Evolutionary conservation across 2,329 filamentous ascomycete species (phyloP).

Genomic region (Penicillium brevicompactum): DNA sequence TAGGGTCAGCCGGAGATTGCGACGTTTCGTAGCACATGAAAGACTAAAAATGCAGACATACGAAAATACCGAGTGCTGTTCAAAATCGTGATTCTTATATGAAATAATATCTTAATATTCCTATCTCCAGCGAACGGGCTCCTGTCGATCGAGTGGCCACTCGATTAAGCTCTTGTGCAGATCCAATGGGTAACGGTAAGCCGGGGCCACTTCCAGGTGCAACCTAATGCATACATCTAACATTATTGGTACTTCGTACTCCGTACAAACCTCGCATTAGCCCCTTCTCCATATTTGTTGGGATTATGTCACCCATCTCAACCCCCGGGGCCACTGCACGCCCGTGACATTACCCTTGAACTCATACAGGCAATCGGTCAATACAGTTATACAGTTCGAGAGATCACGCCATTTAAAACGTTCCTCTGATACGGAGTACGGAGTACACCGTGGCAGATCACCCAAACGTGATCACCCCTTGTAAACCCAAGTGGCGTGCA

Average conservation of each 20-base stretch:
- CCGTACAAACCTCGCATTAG: too few relatives aligned
- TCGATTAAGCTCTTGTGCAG: slow-evolving; percentile 13
- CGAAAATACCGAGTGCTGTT: too few relatives aligned
- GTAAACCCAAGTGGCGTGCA: background rate
- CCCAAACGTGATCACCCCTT: too few relatives aligned
- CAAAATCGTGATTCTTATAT: background rate
- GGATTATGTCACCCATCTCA: background rate
- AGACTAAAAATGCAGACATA: background rate
- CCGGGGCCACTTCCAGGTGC: background rate
- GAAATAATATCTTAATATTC: background rate
- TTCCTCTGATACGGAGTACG: background rate
- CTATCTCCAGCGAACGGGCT: background rate
- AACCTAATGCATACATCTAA: background rate
- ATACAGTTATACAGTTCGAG: background rate
- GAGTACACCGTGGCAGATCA: too few relatives aligned
- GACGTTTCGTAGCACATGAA: background rate
- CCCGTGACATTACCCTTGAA: background rate
- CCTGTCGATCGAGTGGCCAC: slow-evolving; percentile 14
- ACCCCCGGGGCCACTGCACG: background rate
- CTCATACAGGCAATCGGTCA: slow-evolving; percentile 4
- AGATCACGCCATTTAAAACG: slow-evolving; percentile 7
- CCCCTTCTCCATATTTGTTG: background rate
- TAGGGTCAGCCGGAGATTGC: background rate
- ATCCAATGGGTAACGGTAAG: slow-evolving; percentile 8
- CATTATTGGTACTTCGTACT: background rate